Percentiles rank a stretch among this genome's conserved stretches.
These are phyloP conservation scores for Hortaea werneckii DNA, from an alignment of 2,329 filamentous ascomycete genomes.

Conservation along the genomic window DNA sequence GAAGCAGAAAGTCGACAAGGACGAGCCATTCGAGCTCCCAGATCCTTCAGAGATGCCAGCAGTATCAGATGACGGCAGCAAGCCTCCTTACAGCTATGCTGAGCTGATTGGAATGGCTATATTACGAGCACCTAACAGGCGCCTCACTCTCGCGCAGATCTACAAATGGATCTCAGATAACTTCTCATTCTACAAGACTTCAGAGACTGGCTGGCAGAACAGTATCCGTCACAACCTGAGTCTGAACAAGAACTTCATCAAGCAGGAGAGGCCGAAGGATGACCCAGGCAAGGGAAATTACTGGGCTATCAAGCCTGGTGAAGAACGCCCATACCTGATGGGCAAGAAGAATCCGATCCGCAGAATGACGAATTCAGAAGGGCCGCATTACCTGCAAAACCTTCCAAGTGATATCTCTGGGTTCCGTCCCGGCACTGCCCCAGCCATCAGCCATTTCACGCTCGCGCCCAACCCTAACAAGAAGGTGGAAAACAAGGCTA, in stretches of 20 bases:
- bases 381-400: conserved; percentile 22
- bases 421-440: conserved; percentile 29
- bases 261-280: conserved; percentile 91
- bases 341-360: conserved; percentile 58
- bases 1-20: conserved; percentile 52
- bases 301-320: conserved; percentile 86
- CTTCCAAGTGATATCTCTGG: conserved; percentile 19
- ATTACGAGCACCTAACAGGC: conserved; percentile 69
- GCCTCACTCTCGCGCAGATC: conserved; percentile 84
- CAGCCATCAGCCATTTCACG: conserved; percentile 27
- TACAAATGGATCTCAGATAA: conserved; percentile 99
- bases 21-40: conserved; percentile 46
- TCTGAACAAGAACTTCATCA: conserved; percentile 91
- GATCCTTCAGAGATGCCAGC: conserved; percentile 68
- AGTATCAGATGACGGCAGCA: conserved; percentile 75
- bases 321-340: conserved; percentile 81
- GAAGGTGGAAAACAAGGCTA: conserved; percentile 30
- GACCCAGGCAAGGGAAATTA: conserved; percentile 97
- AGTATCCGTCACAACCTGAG: conserved; percentile 98
- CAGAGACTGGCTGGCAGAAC: conserved; percentile 93
- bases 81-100: conserved; percentile 88
- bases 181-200: conserved; percentile 74
- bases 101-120: conserved; percentile 96
- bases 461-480: conserved; percentile 22
- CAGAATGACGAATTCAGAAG: conserved; percentile 46